These are phyloP conservation scores for Wickerhamomyces kurtzmanii DNA, from an alignment of 805 yeast genomes.

Conservation along the genomic window DNA sequence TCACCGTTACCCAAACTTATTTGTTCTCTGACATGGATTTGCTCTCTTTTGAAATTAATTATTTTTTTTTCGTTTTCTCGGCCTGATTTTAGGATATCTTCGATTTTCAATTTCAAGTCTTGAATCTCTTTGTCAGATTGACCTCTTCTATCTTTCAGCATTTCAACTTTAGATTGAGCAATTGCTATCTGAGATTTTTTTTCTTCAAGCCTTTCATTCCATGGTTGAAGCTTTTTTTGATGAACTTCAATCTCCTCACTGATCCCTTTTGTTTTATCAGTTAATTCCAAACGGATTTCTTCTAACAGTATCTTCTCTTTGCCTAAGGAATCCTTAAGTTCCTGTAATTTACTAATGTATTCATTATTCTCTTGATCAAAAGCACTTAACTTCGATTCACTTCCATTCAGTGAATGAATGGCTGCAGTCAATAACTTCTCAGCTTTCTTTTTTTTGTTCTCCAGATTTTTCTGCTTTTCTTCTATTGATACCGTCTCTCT, in stretches of 20 bases:
- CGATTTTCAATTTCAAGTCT: conserved; percentile 31
- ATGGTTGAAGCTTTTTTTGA: conserved; percentile 71
- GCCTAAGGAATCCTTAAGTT: conserved; percentile 33
- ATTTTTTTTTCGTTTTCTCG: conserved; percentile 38
- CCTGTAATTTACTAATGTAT: conserved; percentile 32
- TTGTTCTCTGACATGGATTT: conserved; percentile 40
- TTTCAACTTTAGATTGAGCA: conserved; percentile 54
- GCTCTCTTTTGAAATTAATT: conserved; percentile 35
- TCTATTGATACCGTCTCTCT: conserved; percentile 59
- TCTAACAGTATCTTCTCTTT: conserved; percentile 50
- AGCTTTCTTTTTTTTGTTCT: conserved; percentile 46
- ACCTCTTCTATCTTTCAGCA: conserved; percentile 37
- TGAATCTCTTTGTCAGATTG: conserved; percentile 34
- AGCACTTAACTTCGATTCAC: conserved; percentile 35
- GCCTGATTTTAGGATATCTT: conserved; percentile 36
- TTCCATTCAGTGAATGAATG: conserved; percentile 30
- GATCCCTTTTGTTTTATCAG: conserved; percentile 63
- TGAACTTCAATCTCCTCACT: conserved; percentile 54
- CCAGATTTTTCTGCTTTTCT: conserved; percentile 65
- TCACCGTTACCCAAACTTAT: conserved; percentile 49
- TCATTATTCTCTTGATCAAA: conserved; percentile 34
- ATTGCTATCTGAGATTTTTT: conserved; percentile 57
- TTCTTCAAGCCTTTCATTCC: conserved; percentile 58
- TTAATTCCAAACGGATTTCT: conserved; percentile 52
- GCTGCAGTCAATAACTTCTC: conserved; percentile 43